phyloP scores from a whole-genome alignment of 2,329 filamentous ascomycete species.

The Zymoseptoria ardabiliae region DNA sequence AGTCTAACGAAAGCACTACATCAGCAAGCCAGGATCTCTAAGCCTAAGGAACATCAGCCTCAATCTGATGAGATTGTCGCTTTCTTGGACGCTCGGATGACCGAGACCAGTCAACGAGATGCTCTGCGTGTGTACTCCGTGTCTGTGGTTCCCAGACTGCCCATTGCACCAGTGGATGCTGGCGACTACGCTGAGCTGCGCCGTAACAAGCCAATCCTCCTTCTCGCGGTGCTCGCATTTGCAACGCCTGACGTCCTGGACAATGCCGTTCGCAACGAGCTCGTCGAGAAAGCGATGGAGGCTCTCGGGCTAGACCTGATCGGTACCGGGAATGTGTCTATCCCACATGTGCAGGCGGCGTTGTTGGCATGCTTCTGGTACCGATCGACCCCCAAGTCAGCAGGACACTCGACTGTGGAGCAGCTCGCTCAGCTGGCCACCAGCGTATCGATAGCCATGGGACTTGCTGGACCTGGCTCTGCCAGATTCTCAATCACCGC shows the following conservation, averaged over 20 bases:
- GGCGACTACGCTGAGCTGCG: neutral
- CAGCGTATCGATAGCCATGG: constrained; percentile 72
- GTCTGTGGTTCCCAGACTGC: neutral
- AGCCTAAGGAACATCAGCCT: neutral
- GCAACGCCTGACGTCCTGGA: constrained; percentile 2
- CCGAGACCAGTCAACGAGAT: neutral
- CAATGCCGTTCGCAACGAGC: neutral
- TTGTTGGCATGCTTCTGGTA: constrained; percentile 72
- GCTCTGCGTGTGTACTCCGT: constrained; percentile 3
- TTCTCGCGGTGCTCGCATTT: constrained; percentile 7
- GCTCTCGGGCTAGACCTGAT: constrained; percentile 4
- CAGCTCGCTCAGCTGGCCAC: constrained; percentile 71
- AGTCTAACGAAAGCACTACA: constrained; percentile 5
- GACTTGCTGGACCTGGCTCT: constrained; percentile 46
- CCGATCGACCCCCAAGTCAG: constrained; percentile 59
- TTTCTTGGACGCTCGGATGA: constrained; percentile 3
- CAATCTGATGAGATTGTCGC: constrained; percentile 1
- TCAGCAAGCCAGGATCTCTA: neutral
- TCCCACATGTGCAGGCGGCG: constrained; percentile 72
- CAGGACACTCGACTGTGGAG: constrained; percentile 71
- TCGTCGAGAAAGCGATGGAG: constrained; percentile 6
- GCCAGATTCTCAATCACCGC: neutral
- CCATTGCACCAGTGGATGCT: constrained; percentile 2
- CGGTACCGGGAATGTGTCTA: constrained; percentile 59
- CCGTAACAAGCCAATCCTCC: neutral